Evolutionary conservation across 495 filamentous ascomycete species (phyloP).

Genomic region (Gamarada debralockiae): DNA sequence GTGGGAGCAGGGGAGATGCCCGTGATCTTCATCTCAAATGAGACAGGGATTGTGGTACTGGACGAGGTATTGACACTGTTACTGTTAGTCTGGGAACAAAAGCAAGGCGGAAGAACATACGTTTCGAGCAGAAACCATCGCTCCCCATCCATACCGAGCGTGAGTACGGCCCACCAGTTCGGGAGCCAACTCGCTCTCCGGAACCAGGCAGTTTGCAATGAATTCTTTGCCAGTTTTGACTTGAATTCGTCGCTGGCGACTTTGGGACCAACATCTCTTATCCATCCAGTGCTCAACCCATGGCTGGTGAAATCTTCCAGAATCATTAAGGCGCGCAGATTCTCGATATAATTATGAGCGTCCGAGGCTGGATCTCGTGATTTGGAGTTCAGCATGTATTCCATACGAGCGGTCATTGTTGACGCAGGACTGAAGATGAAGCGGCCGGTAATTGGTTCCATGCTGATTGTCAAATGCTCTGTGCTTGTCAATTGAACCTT

Average conservation of each 20-base stretch:
- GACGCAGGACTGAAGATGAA: conserved; percentile 48
- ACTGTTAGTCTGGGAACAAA: conserved; percentile 2
- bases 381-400: conserved; percentile 49
- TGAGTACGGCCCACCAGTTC: conserved; percentile 66
- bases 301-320: conserved; percentile 60
- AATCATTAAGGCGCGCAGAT: conserved; percentile 52
- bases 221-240: conserved; percentile 55
- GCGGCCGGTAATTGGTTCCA: conserved; percentile 65
- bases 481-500: conserved; percentile 61
- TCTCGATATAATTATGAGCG: conserved; percentile 45
- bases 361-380: conserved; percentile 50
- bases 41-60: conserved; percentile 8
- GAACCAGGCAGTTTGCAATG: conserved; percentile 60
- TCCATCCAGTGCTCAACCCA: conserved; percentile 60
- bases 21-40: conserved; percentile 17
- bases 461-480: conserved; percentile 52
- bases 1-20: conserved; percentile 13
- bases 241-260: conserved; percentile 55
- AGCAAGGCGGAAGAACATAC: conserved; percentile 8
- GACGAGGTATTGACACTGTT: conserved; percentile 6
- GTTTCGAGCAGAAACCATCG: conserved; percentile 65
- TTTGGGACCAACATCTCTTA: conserved; percentile 45
- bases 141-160: conserved; percentile 69
- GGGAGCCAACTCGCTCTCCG: conserved; percentile 55
- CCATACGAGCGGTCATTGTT: conserved; percentile 32